A percentile compares a stretch with the other conserved stretches of the same genome.
These are phyloP conservation scores for Leccinum fuscescens DNA, from an alignment of 1,284 basidiomycete species.

Conservation along the genomic window DNA sequence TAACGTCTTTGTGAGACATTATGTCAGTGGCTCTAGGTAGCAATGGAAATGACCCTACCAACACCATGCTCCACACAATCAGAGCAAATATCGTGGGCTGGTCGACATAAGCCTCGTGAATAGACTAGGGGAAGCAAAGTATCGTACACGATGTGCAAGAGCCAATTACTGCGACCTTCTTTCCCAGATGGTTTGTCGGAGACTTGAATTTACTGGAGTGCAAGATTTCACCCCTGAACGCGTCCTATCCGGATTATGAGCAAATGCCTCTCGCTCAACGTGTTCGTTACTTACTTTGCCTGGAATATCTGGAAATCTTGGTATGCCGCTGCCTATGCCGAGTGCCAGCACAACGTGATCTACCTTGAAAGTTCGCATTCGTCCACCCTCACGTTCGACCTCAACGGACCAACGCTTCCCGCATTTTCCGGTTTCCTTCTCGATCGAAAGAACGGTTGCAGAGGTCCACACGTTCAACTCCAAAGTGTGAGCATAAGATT, in stretches of 20 bases:
- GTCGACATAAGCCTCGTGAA: conserved; percentile 1
- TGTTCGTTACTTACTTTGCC: conserved; percentile 17
- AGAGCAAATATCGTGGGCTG: conserved; percentile 32
- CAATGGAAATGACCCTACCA: conserved; percentile 14
- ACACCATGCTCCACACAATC: conserved; percentile 32
- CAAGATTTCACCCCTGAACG: conserved; percentile 53
- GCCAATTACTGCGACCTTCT: conserved; percentile 61
- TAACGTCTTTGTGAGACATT: conserved; percentile 42
- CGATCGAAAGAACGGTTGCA: conserved; percentile 35
- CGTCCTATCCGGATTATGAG: conserved; percentile 36
- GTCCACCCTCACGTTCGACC: conserved; percentile 33
- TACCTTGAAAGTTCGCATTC: conserved; percentile 36
- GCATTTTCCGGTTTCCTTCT: conserved; percentile 29
- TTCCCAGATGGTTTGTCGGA: conserved; percentile 51
- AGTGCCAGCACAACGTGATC: conserved; percentile 42
- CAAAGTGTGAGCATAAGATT: conserved; percentile 44
- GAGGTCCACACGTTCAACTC: conserved; percentile 49
- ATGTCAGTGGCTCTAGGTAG: background rate
- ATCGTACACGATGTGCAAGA: conserved; percentile 55
- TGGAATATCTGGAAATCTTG: conserved; percentile 39
- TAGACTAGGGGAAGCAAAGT: background rate
- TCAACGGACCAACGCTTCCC: conserved; percentile 41
- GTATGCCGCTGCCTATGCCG: conserved; percentile 41
- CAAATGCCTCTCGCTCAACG: conserved; percentile 15
- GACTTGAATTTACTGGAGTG: conserved; percentile 54